These are phyloP conservation scores for Adenanthera pavonina DNA, from an alignment of 306 rosid genomes.

Conservation along the genomic window DNA sequence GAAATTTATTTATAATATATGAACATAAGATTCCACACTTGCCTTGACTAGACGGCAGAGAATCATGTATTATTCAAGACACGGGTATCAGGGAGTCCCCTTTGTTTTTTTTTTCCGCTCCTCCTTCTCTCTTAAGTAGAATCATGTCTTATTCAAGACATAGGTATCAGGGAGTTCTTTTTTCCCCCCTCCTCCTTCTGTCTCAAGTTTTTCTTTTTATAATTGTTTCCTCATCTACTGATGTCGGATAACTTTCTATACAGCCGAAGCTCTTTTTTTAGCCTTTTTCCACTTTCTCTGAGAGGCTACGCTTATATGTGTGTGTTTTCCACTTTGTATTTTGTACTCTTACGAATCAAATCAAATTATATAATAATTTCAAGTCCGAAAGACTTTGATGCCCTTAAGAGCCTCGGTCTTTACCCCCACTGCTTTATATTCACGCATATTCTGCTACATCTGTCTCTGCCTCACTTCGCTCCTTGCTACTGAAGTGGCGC, in stretches of 20 bases:
- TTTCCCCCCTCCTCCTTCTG: no score
- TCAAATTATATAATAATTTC: neutral
- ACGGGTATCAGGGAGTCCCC: neutral
- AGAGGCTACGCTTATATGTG: neutral
- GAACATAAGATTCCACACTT: neutral
- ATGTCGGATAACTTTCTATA: no score
- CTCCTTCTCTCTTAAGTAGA: no score
- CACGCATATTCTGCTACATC: neutral
- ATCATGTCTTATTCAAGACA: no score
- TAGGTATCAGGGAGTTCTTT: no score
- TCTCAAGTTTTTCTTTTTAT: no score
- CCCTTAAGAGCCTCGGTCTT: neutral
- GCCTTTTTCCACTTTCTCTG: no score
- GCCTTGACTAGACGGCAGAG: neutral
- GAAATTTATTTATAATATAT: neutral
- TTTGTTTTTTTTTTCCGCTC: no score
- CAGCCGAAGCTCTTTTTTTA: no score
- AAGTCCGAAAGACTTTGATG: neutral
- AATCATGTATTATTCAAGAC: neutral
- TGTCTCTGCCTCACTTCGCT: neutral
- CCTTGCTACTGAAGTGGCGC: neutral
- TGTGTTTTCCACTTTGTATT: slow-evolving; percentile 2
- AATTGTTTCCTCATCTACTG: no score
- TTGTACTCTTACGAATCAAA: neutral
- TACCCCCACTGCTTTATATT: neutral